Evolutionary conservation across 2,329 filamentous ascomycete genomes (phyloP).

Genomic region (Pseudohalonectria lignicola): DNA sequence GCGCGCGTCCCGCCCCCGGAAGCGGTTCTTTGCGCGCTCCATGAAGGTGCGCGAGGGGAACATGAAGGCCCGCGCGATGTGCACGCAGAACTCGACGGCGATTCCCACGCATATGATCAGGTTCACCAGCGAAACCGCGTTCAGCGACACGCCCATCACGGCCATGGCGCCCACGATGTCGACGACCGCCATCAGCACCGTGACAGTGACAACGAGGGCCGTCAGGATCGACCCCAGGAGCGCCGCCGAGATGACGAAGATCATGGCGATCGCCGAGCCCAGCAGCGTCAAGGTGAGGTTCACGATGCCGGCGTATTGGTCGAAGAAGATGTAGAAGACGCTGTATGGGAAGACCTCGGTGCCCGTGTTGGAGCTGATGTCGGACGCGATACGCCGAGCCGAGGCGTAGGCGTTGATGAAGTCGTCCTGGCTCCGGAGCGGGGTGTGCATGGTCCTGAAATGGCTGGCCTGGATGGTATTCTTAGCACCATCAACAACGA

Average conservation of each 20-base stretch:
- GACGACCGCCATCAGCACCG: constrained; percentile 85
- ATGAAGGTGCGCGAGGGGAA: constrained; percentile 79
- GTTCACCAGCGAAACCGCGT: constrained; percentile 92
- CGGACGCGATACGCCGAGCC: constrained; percentile 75
- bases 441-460: constrained; percentile 84
- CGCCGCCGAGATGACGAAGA: constrained; percentile 67
- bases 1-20: constrained; percentile 72
- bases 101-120: constrained; percentile 96
- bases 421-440: constrained; percentile 76
- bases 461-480: constrained; percentile 70
- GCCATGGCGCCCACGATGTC: constrained; percentile 97
- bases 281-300: constrained; percentile 69
- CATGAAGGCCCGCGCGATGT: constrained; percentile 91
- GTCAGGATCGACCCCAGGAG: constrained; percentile 79
- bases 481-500: constrained; percentile 58
- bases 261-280: constrained; percentile 72
- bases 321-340: constrained; percentile 98
- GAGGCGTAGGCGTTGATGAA: constrained; percentile 88
- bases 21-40: constrained; percentile 66
- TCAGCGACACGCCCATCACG: constrained; percentile 75
- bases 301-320: constrained; percentile 85
- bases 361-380: constrained; percentile 59
- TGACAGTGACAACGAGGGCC: constrained; percentile 69
- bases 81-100: constrained; percentile 92
- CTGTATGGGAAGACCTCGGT: constrained; percentile 92